phyloP scores from a whole-genome alignment of 768 basidiomycete genomes.

The Boletus tylopilopsis region DNA sequence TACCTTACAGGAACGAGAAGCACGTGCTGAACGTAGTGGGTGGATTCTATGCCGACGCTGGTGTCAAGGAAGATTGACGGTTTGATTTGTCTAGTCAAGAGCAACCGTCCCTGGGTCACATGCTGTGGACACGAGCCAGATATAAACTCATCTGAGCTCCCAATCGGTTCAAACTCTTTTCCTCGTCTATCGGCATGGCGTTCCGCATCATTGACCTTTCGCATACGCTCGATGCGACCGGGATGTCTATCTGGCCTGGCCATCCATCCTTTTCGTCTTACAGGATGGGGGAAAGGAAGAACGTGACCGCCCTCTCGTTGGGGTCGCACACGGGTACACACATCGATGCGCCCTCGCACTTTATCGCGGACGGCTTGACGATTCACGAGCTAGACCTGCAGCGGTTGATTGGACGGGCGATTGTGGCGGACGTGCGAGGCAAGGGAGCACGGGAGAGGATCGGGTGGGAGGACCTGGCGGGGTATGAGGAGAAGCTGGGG shows the following conservation, averaged over 20 bases:
- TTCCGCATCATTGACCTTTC: conserved; percentile 22
- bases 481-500: conserved; percentile 35
- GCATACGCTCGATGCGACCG: conserved; percentile 16
- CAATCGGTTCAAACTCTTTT: too few relatives aligned
- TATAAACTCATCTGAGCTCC: too few relatives aligned
- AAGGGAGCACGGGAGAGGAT: conserved; percentile 46
- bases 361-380: conserved; percentile 48
- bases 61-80: too few relatives aligned
- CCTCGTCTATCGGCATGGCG: conserved; percentile 4
- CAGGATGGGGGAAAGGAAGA: conserved; percentile 1
- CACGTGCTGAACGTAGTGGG: too few relatives aligned
- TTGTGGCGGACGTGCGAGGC: conserved; percentile 50
- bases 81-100: too few relatives aligned
- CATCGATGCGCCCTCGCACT: conserved; percentile 73
- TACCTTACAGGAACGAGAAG: too few relatives aligned
- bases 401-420: conserved; percentile 47
- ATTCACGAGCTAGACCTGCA: conserved; percentile 54
- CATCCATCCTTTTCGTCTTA: conserved; percentile 18
- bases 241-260: conserved; percentile 25
- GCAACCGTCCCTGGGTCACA: too few relatives aligned
- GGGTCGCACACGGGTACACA: conserved; percentile 76
- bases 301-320: conserved; percentile 40
- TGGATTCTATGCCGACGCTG: too few relatives aligned
- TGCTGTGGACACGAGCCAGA: too few relatives aligned
- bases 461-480: conserved; percentile 48